phyloP scores from a whole-genome alignment of 257 asterid genomes.

The Craterostigma plantagineum region DNA sequence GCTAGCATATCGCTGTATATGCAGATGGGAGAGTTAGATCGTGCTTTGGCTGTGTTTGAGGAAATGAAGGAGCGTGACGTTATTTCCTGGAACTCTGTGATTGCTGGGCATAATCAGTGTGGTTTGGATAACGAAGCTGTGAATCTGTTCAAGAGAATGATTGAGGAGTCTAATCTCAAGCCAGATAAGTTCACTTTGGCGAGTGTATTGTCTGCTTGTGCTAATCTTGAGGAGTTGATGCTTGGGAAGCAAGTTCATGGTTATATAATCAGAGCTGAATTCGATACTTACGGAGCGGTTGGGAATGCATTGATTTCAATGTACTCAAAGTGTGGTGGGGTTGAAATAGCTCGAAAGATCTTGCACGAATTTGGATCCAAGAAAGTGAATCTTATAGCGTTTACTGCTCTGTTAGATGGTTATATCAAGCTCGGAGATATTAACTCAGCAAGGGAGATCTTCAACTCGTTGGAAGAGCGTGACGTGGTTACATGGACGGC shows the following conservation, averaged over 20 bases:
- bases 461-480: slow-evolving; percentile 38
- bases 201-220: slow-evolving; percentile 62
- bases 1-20: slow-evolving; percentile 46
- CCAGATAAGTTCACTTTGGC: slow-evolving; percentile 63
- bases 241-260: slow-evolving; percentile 66
- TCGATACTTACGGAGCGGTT: slow-evolving; percentile 34
- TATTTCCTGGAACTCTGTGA: slow-evolving; percentile 72
- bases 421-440: slow-evolving; percentile 63
- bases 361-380: slow-evolving; percentile 21
- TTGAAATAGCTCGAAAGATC: slow-evolving; percentile 36
- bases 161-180: slow-evolving; percentile 19
- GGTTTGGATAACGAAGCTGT: slow-evolving; percentile 43
- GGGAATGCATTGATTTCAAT: slow-evolving; percentile 59
- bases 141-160: slow-evolving; percentile 39
- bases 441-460: slow-evolving; percentile 61
- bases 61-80: slow-evolving; percentile 50
- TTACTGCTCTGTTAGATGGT: slow-evolving; percentile 73
- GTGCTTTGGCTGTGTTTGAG: slow-evolving; percentile 35
- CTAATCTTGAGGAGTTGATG: slow-evolving; percentile 28
- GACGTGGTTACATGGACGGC: slow-evolving; percentile 94
- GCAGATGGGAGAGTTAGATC: slow-evolving; percentile 39
- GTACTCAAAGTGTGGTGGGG: slow-evolving; percentile 65
- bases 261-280: slow-evolving; percentile 31
- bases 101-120: slow-evolving; percentile 62
- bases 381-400: slow-evolving; percentile 38